Evolutionary conservation across 495 filamentous ascomycete species (phyloP).

Genomic region (Penicillium herquei): DNA sequence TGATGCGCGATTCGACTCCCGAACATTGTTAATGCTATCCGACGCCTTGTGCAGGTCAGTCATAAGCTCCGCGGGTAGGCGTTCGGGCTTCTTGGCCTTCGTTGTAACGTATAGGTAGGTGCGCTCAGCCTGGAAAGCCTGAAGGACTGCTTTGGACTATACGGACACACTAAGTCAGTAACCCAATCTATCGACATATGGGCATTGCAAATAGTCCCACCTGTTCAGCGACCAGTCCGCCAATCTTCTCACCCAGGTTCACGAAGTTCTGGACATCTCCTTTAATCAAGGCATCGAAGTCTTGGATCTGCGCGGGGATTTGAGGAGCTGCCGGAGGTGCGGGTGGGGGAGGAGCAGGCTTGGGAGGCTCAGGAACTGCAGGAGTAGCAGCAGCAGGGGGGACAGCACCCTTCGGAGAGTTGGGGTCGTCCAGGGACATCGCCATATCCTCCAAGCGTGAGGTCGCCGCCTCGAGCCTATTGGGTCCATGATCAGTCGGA

Average conservation of each 20-base stretch:
- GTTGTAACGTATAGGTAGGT: slow-evolving; percentile 85
- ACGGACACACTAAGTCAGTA: slow-evolving; percentile 1
- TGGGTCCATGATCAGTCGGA: slow-evolving; percentile 24
- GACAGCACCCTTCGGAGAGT: slow-evolving; percentile 48
- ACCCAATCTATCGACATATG: neutral
- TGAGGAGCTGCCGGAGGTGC: slow-evolving; percentile 52
- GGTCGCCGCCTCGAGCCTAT: slow-evolving; percentile 95
- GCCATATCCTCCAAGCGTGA: slow-evolving; percentile 96
- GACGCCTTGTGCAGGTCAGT: slow-evolving; percentile 80
- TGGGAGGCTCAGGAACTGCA: slow-evolving; percentile 35
- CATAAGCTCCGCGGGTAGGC: slow-evolving; percentile 66
- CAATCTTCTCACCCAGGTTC: slow-evolving; percentile 72
- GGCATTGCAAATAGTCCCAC: slow-evolving; percentile 36
- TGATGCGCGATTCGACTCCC: slow-evolving; percentile 71
- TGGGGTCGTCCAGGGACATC: slow-evolving; percentile 59
- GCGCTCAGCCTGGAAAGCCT: slow-evolving; percentile 78
- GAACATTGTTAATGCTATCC: slow-evolving; percentile 69
- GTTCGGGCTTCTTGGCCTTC: slow-evolving; percentile 88
- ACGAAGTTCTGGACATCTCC: slow-evolving; percentile 75
- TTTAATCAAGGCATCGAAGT: slow-evolving; percentile 79
- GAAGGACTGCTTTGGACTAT: slow-evolving; percentile 58
- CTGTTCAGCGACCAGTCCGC: slow-evolving; percentile 77
- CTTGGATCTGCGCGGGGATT: slow-evolving; percentile 74
- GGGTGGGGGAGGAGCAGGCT: slow-evolving; percentile 41
- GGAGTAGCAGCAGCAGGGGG: slow-evolving; percentile 39